Conservation (phyloP, 2,329 filamentous ascomycete genomes). For the Myriangium duriaei region DNA sequence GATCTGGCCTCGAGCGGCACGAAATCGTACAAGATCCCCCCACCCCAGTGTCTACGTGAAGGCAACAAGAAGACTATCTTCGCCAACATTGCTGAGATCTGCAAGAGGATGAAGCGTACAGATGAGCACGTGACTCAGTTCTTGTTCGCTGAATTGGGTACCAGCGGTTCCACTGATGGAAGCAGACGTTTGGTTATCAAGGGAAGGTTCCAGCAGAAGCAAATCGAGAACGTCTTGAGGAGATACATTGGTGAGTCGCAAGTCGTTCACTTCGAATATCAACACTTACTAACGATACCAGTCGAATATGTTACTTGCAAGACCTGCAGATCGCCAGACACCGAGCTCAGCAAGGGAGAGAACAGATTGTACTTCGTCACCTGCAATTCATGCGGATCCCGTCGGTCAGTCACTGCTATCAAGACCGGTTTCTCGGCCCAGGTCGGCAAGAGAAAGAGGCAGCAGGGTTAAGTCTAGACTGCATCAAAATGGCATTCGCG, state of each 20-base stretch:
- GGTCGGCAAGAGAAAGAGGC: conserved; percentile 96
- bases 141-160: conserved; percentile 96
- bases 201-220: conserved; percentile 99
- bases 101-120: conserved; percentile 97
- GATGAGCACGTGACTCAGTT: conserved; percentile 90
- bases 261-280: not conserved
- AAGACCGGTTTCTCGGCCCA: conserved; percentile 99
- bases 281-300: conserved; percentile 24
- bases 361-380: conserved; percentile 99
- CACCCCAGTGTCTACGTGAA: conserved; percentile 96
- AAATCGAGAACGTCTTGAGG: conserved; percentile 92
- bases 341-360: conserved; percentile 95
- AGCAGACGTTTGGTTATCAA: conserved; percentile 92
- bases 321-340: conserved; percentile 89
- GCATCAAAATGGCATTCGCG: no score
- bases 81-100: conserved; percentile 96
- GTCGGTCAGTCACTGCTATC: conserved; percentile 90
- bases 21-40: conserved; percentile 98
- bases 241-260: conserved; percentile 72
- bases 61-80: conserved; percentile 99
- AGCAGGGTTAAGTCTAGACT: conserved; percentile 51
- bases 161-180: conserved; percentile 88
- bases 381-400: conserved; percentile 57
- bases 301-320: conserved; percentile 99
- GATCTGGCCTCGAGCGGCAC: conserved; percentile 65